A percentile compares a stretch with the other conserved stretches of the same genome.
phyloP scores from a whole-genome alignment of 305 asterid genomes.

The Fraxinus angustifolia region DNA sequence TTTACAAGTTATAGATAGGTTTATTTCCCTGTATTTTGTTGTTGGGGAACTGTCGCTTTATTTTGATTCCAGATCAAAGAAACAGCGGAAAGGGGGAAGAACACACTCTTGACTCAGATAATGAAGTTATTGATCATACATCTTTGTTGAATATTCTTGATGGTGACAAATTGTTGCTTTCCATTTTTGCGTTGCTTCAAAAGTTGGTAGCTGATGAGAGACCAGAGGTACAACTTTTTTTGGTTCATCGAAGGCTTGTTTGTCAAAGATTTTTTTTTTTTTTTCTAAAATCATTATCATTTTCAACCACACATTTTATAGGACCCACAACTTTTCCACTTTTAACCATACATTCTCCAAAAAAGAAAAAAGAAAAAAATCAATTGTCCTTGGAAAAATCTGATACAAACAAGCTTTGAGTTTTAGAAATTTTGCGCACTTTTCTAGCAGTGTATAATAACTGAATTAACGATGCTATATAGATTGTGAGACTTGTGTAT shows the following conservation, averaged over 20 bases:
- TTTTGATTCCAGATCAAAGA: constrained; percentile 52
- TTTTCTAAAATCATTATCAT: background rate
- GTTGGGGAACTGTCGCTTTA: constrained; percentile 11
- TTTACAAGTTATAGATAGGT: background rate
- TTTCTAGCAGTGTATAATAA: background rate
- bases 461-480: background rate
- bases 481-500: background rate
- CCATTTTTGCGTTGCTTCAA: constrained; percentile 83
- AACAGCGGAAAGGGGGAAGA: constrained; percentile 41
- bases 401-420: background rate
- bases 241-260: background rate
- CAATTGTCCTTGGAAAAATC: background rate
- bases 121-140: constrained; percentile 37
- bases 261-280: background rate
- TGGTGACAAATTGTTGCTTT: constrained; percentile 69
- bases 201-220: constrained; percentile 92
- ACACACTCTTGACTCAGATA: constrained; percentile 31
- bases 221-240: constrained; percentile 68
- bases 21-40: background rate
- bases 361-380: background rate
- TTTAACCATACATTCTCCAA: background rate
- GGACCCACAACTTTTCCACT: background rate
- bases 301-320: background rate
- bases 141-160: constrained; percentile 45
- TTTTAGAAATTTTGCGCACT: background rate